These are phyloP conservation scores for Penicillium cataractarum DNA, from an alignment of 495 filamentous ascomycete genomes.

Conservation along the genomic window DNA sequence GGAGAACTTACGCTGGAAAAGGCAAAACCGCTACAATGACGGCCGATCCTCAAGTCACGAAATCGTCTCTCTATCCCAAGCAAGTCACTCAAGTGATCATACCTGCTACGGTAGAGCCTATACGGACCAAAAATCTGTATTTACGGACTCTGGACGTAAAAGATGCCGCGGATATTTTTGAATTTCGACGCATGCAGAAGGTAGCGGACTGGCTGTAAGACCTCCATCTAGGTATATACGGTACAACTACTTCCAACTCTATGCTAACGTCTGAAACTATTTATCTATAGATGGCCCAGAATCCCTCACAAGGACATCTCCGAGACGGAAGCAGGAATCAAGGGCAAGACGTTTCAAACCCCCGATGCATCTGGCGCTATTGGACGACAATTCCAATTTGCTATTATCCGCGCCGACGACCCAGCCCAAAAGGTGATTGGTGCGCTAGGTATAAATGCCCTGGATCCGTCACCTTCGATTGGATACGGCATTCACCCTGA, in stretches of 20 bases:
- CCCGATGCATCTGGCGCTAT: conserved; percentile 31
- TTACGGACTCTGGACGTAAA: conserved; percentile 20
- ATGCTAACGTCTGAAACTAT: background rate
- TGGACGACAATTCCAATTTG: conserved; percentile 30
- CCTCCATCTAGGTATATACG: background rate
- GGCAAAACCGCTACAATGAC: conserved; percentile 4
- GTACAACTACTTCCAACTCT: too few species aligned
- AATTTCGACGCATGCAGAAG: conserved; percentile 27
- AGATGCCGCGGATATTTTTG: conserved; percentile 28
- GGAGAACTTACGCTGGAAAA: background rate
- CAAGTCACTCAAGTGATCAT: conserved; percentile 24
- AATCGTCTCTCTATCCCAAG: conserved; percentile 18
- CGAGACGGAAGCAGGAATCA: conserved; percentile 27
- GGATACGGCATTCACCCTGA: conserved; percentile 34
- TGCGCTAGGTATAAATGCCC: conserved; percentile 26
- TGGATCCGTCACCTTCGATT: conserved; percentile 31
- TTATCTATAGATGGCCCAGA: conserved; percentile 23
- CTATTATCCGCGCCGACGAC: conserved; percentile 20
- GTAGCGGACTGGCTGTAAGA: conserved; percentile 36
- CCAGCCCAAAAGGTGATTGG: conserved; percentile 26
- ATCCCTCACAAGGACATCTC: conserved; percentile 22
- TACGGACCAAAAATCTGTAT: conserved; percentile 27
- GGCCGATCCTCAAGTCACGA: background rate
- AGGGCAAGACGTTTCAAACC: conserved; percentile 24
- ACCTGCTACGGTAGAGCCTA: conserved; percentile 12